Evolutionary conservation across 2,329 filamentous ascomycete genomes (phyloP).

Genomic region (Hyphodiscus sp.): DNA sequence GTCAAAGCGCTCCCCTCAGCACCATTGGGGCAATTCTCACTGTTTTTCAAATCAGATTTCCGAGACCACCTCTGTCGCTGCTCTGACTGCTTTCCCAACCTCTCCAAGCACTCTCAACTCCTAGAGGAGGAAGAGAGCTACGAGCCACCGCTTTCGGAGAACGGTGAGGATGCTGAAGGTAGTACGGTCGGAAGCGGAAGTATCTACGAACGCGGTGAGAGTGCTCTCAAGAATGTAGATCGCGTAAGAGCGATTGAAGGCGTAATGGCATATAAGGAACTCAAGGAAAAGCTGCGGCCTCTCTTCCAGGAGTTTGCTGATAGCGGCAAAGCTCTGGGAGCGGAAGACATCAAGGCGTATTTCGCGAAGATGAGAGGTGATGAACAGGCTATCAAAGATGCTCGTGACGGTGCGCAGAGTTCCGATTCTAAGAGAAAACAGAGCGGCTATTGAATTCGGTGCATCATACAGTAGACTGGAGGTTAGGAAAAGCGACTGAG

Average conservation of each 20-base stretch:
- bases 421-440: slow-evolving; percentile 37
- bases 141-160: slow-evolving; percentile 77
- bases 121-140: slow-evolving; percentile 93
- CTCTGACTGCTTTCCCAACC: slow-evolving; percentile 65
- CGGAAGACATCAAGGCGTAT: slow-evolving; percentile 93
- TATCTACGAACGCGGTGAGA: slow-evolving; percentile 86
- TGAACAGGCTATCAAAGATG: slow-evolving; percentile 43
- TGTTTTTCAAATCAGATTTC: slow-evolving; percentile 78
- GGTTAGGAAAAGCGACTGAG: background rate
- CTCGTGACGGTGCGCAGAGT: slow-evolving; percentile 26
- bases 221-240: slow-evolving; percentile 84
- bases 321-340: slow-evolving; percentile 78
- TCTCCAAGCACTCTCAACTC: slow-evolving; percentile 69
- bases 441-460: slow-evolving; percentile 32
- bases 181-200: slow-evolving; percentile 69
- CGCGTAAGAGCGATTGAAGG: slow-evolving; percentile 91
- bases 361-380: slow-evolving; percentile 93
- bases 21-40: slow-evolving; percentile 59
- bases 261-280: slow-evolving; percentile 95
- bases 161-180: slow-evolving; percentile 45
- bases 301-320: slow-evolving; percentile 94
- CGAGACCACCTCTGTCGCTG: slow-evolving; percentile 80
- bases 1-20: slow-evolving; percentile 50
- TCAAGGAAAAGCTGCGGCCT: slow-evolving; percentile 91
- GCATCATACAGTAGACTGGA: background rate